Percentiles rank a stretch among this genome's conserved stretches.
Conservation (phyloP, 1,139 yeast genomes). For the Saccharomyces hybrid region DNA sequence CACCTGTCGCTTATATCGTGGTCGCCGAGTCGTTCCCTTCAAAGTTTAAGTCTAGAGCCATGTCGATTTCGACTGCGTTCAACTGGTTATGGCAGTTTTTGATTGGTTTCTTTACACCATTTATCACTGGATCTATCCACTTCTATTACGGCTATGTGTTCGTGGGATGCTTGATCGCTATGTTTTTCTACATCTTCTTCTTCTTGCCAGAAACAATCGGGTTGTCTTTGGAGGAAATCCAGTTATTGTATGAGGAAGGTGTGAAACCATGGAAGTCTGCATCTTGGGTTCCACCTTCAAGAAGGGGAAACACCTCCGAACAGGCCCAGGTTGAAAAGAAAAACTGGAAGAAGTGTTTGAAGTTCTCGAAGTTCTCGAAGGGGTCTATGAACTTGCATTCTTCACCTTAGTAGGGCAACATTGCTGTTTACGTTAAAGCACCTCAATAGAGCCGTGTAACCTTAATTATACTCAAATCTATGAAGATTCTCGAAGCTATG, state of each 20-base stretch:
- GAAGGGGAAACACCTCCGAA: conserved; percentile 23
- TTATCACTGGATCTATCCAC: conserved; percentile 41
- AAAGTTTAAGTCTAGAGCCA: conserved; percentile 64
- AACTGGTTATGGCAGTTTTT: conserved; percentile 72
- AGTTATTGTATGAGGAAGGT: conserved; percentile 42
- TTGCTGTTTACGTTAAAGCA: background rate
- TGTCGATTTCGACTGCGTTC: conserved; percentile 59
- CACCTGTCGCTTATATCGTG: conserved; percentile 32
- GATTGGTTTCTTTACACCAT: conserved; percentile 66
- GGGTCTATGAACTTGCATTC: background rate
- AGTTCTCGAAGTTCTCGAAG: background rate
- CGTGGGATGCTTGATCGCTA: conserved; percentile 55
- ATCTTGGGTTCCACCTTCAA: conserved; percentile 21
- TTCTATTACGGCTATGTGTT: conserved; percentile 59
- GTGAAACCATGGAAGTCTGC: conserved; percentile 40
- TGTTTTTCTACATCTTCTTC: conserved; percentile 55
- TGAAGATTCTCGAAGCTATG: background rate
- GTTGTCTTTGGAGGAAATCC: conserved; percentile 61
- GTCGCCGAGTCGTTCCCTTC: conserved; percentile 42
- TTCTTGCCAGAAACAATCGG: conserved; percentile 65
- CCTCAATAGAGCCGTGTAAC: background rate
- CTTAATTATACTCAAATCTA: background rate
- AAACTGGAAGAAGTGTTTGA: background rate
- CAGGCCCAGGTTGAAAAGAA: background rate
- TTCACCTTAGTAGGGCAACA: background rate